phyloP scores from a whole-genome alignment of 495 filamentous ascomycete species.

The Mytilinidion resinicola region DNA sequence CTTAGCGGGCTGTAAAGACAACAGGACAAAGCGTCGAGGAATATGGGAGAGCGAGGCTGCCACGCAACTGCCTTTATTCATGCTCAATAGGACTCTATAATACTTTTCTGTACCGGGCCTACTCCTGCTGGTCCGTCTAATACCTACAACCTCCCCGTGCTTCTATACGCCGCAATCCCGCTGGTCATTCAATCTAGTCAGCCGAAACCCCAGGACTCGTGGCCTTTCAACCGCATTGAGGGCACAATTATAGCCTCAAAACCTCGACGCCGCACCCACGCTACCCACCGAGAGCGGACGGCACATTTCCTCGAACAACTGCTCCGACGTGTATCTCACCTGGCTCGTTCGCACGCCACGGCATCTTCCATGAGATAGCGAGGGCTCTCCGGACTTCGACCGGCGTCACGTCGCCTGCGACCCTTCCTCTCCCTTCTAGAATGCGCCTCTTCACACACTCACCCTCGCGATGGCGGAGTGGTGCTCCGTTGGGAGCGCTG shows the following conservation, averaged over 20 bases:
- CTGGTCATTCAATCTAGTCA: neutral
- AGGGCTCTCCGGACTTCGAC: conserved; percentile 6
- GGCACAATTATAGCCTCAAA: neutral
- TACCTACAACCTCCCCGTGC: neutral
- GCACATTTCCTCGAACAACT: neutral
- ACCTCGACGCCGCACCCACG: neutral
- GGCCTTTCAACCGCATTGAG: conserved; percentile 10
- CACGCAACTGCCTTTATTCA: neutral
- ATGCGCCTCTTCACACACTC: conserved; percentile 13
- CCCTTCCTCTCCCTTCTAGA: neutral
- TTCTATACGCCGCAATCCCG: neutral
- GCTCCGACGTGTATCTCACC: too few species aligned
- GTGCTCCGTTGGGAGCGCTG: conserved; percentile 5
- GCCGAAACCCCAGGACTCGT: conserved; percentile 13
- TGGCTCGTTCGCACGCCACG: too few species aligned
- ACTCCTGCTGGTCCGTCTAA: neutral
- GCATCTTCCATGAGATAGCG: conserved; percentile 22
- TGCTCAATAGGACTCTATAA: neutral
- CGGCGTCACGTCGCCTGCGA: neutral
- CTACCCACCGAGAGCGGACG: neutral
- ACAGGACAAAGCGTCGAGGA: conserved; percentile 8
- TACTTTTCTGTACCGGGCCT: neutral
- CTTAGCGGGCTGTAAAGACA: neutral
- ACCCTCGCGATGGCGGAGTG: conserved; percentile 21
- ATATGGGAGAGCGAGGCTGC: too few species aligned